A percentile compares a stretch with the other conserved stretches of the same genome.
These are phyloP conservation scores for Phytophthora cryptogea DNA, from an alignment of 352 stramenopile species.

Conservation along the genomic window DNA sequence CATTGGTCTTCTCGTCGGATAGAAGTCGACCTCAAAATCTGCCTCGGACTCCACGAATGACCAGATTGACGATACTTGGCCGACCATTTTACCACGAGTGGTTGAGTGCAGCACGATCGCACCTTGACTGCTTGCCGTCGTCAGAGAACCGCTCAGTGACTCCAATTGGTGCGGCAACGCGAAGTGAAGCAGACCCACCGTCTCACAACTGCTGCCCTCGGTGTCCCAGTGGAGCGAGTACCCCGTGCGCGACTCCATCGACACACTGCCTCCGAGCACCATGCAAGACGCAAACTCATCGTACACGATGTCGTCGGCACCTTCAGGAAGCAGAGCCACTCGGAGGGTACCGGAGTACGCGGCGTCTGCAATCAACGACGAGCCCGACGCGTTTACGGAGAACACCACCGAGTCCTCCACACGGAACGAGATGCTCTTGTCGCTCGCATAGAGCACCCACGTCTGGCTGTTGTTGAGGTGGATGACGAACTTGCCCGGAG, in stretches of 20 bases:
- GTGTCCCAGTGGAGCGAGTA: conserved; percentile 71
- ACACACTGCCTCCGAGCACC: conserved; percentile 54
- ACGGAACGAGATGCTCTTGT: conserved; percentile 43
- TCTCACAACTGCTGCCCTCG: conserved; percentile 42
- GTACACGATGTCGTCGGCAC: conserved; percentile 43
- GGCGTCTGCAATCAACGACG: conserved; percentile 45
- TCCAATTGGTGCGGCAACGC: conserved; percentile 57
- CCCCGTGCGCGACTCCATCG: conserved; percentile 55
- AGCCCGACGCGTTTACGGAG: conserved; percentile 40
- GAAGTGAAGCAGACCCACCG: conserved; percentile 55
- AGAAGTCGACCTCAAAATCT: conserved; percentile 59
- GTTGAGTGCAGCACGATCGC: conserved; percentile 53
- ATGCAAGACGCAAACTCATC: conserved; percentile 63
- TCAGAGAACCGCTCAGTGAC: conserved; percentile 22
- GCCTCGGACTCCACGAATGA: conserved; percentile 54
- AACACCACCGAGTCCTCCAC: conserved; percentile 39
- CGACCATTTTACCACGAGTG: conserved; percentile 59
- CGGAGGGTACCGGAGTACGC: conserved; percentile 58
- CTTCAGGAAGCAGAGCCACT: conserved; percentile 55
- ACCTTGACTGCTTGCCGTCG: conserved; percentile 12
- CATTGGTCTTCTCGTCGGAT: conserved; percentile 42
- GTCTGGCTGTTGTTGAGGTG: conserved; percentile 70
- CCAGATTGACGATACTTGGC: conserved; percentile 47
- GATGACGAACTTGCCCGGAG: conserved; percentile 58
- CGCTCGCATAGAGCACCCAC: conserved; percentile 75